Evolutionary conservation across 495 filamentous ascomycete genomes (phyloP), one percentile per base, ranked within the genome.

Genomic region (Penicillium crystallinum): DNA sequence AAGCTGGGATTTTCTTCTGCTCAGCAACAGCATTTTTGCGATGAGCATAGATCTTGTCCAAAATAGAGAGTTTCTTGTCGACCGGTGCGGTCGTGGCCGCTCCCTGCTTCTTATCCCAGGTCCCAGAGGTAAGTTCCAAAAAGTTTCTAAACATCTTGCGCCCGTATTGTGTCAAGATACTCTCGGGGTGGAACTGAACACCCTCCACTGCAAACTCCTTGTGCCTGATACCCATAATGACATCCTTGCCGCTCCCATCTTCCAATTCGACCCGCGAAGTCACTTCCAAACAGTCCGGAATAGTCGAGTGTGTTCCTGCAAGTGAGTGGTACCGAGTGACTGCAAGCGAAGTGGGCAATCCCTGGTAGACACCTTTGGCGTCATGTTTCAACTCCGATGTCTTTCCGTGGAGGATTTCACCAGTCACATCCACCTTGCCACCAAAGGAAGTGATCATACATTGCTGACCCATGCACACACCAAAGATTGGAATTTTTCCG

Each of bases 401-500:
- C 74, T 99, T 99, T 52, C 93, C 93, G 60, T 99, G 93, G 47
- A 97, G 71, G 48, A 97, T 97, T 72, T 97, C 93, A 31, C 95
- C 95, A 8, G 95, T 95, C 38, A 88, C 90, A 65, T 87, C 86
- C 30, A 99, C 93, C 31, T 86, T 81, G 49, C 93, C 93, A 45
- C 93, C 93, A 65, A 93, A 96, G 9, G 87, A 82, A 44, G 89
- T 85, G 57, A 91, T 91, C 25, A 99, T 96, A 68, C 91, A 97
- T 78, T 99, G 93, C 81, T 95, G 86, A 58, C 93, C 93, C 91
- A 99, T 97, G 65, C 93, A 99, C 15, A 99, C 93, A 18, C 93
- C 93, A 30, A 99, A 82, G n/a, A 99, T 78, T 0, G 93, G 93
- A 35, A 99, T 88, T 69, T 95, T 97, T 25, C 93, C 93, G n/a